Base-by-base conservation (phyloP, 2,329 filamentous ascomycete species). In the Venturia asperata region DNA sequence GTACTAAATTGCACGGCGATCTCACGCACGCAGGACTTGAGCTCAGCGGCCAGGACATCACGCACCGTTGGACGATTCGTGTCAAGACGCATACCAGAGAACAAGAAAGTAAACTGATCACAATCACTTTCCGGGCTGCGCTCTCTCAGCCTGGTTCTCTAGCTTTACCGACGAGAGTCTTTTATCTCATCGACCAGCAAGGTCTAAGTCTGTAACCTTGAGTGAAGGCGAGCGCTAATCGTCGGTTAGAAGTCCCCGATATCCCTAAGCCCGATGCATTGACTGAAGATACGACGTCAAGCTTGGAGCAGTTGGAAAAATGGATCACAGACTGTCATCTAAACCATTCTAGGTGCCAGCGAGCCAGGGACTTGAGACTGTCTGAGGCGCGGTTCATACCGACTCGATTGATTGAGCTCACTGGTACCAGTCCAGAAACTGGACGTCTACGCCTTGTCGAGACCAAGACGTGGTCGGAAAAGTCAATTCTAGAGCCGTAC, bases 351-450 rank as follows among this genome's bases (percentile, higher is more conserved):
- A 56, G 52, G 10, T 56, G 52, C 19, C 52, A 56, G 30, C 52
- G 13, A 34, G 17, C 52, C 30, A 17, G 52, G 37, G 15, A 56
- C 27, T 9, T 37, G 5, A 37, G 52, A 56, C 15, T 56, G 3
- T 56, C 52, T 15, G 30, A 56, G 52, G 15, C 15, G 27, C 52
- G 30, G 24, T 56, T 56, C 15, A n/a, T 37, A 1, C 30, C 52
- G 17, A 56, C 52, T 34, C 52, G 52, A 19, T n/a, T 56, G 30
- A 37, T 56, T 9, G 52, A 56, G 52, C 52, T 56, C 4, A 56
- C 30, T 19, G 21, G 47, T 27, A 1, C 47, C 21, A 27, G 15
- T 27, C 21, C n/a, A 49, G 52, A 56, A 27, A 37, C 27, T 37
- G 52, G 52, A 37, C 15, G 30, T n/a, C 52, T 56, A 21, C 52